Evolutionary conservation across 495 filamentous ascomycete genomes (phyloP), one percentile per base, ranked within the genome.

Genomic region (Echria macrotheca): DNA sequence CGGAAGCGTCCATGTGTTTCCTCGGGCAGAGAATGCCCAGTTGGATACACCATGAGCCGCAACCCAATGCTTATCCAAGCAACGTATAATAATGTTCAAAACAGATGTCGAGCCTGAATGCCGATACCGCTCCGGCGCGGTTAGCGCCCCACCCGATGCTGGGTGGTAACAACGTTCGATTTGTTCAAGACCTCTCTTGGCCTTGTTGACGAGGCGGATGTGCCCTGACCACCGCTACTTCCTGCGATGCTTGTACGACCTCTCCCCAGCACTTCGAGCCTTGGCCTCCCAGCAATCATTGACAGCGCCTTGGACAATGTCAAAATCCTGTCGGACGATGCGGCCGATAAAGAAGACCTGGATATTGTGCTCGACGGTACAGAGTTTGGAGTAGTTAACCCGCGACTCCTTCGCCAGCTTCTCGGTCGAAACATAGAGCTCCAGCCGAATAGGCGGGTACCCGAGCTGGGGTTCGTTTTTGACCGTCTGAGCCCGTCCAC

Each of bases 351-450:
- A 76, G 47, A 65, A 67, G 12, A 72, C 66, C 49, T 68, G 70
- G 45, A 69, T 58, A 40, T 74, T 71, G 59, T 76, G 73, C 47
- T 76, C 72, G 28, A 76, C 66, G 3, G 76, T 72, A 7, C 64
- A 58, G 7, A 77, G 62, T 42, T 71, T 73, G 5, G 64, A 59
- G 25, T 74, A 70, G 50, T 73, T 68, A 19, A 74, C 66, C 2
- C 73, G 69, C 9, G 73, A 76, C 46, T 74, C 71, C 31, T 47
- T 61, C 18, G 63, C 62, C 2, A 76, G 57, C 25, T 58, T 69
- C 50, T 76, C 72, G 44, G 63, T 55, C 12, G 2, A 14, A n/a
- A 55, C 41, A 17, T 64, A 58, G 1, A 66, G 58, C 19, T 60
- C 44, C 12, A 73, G 47, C 6, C 58, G 56, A 0, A 73, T 68